A percentile compares a stretch with the other conserved stretches of the same genome.
These are phyloP conservation scores for Ostreobium quekettii DNA, from an alignment of 139 green algal genomes.

Conservation along the genomic window DNA sequence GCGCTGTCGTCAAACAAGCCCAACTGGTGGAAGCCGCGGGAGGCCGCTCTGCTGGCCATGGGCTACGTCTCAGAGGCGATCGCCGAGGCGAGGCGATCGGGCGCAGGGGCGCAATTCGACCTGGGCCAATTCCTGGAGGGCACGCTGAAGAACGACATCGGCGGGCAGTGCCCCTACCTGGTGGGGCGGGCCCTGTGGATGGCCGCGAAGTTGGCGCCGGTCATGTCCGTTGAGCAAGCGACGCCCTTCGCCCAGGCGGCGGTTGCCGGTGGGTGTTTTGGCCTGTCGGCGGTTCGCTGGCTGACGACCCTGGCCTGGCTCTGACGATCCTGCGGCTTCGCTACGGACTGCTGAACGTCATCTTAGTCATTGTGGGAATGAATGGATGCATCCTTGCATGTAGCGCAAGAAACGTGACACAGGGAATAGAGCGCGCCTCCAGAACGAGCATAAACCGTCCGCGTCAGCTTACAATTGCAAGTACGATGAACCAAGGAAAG, in stretches of 20 bases:
- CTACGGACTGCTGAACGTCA: too few relatives aligned
- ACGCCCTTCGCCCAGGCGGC: conserved; percentile 29
- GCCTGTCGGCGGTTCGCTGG: conserved; percentile 21
- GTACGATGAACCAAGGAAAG: too few relatives aligned
- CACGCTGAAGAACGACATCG: conserved; percentile 47
- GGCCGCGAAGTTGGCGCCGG: conserved; percentile 29
- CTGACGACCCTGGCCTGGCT: conserved; percentile 6
- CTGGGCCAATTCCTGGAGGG: conserved; percentile 38
- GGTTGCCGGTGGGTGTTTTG: conserved; percentile 13
- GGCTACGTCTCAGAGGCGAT: conserved; percentile 39
- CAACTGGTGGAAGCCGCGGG: conserved; percentile 65
- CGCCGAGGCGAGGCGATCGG: conserved; percentile 11
- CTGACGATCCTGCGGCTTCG: too few relatives aligned
- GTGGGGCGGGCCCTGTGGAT: conserved; percentile 55
- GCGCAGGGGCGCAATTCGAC: neutral
- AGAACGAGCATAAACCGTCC: too few relatives aligned
- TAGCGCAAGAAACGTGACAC: too few relatives aligned
- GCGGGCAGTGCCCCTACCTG: conserved; percentile 40
- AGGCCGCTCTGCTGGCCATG: conserved; percentile 65
- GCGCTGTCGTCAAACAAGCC: conserved; percentile 24
- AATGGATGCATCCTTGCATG: too few relatives aligned
- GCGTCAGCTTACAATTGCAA: too few relatives aligned
- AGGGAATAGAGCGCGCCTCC: too few relatives aligned
- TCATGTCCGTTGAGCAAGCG: conserved; percentile 24
- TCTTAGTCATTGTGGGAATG: too few relatives aligned